Base-by-base conservation (phyloP, 108 stramenopile species). In the Schizochytrium sp. region DNA sequence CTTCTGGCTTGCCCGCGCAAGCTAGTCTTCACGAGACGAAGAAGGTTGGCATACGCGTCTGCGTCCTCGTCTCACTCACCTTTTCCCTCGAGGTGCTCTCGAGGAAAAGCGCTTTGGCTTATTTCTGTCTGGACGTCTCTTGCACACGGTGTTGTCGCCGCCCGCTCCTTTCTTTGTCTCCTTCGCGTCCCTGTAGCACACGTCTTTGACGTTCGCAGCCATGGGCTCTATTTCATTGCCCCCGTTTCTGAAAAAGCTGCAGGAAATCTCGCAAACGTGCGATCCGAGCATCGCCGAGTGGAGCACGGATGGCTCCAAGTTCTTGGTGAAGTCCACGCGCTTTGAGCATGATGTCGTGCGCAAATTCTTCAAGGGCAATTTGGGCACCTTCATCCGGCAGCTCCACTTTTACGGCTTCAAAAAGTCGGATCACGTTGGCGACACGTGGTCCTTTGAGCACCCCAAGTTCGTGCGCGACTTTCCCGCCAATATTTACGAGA, bases 331-430 rank as follows among this genome's bases (percentile, higher is more conserved):
- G 76, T 53, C 48, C 2, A 6, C 19, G 16, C 45, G 51, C 2
- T 83, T 83, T 23, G 76, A 83, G 5, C 4, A 3, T 12, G 48
- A 83, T 14, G 76, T 83, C n/a, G 51, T 83, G 76, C n/a, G 76
- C 23, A 53, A 83, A 12, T 83, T 53, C 76, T 83, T 83, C 51
- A 83, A 83, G 4, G 76, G 76, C 16, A 83, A 12, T 4, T 16
- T 21, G 45, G 51, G 76, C 51, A 83, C 76, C 4, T 83, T 83
- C 23, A 34, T 83, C 10, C 6, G 76, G 76, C 76, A 83, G 76
- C 76, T 83, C 12, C 76, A 83, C 76, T 83, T 83, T 83, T 83
- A 83, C 51, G 76, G 76, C n/a, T 83, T 83, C 76, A 83, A 83
- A 3, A 83, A 83, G 51, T 53, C 51, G 0, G 76, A 83, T 23